A percentile compares a stretch with the other conserved stretches of the same genome.
These are phyloP conservation scores for Cladophialophora chaetospira DNA, from an alignment of 2,329 filamentous ascomycete genomes.

Conservation along the genomic window DNA sequence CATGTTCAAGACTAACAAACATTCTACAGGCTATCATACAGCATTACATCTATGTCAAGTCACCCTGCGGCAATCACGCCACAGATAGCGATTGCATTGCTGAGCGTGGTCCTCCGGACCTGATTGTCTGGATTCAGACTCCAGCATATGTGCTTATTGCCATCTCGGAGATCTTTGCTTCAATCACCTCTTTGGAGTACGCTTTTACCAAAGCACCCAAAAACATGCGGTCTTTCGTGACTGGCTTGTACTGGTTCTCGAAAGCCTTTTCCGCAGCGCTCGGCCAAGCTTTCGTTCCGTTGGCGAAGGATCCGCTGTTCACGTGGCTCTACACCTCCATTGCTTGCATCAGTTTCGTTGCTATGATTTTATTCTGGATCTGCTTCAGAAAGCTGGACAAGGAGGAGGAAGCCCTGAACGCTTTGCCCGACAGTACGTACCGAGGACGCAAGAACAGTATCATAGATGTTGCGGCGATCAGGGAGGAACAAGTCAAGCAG, in stretches of 20 bases:
- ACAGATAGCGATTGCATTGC: slow-evolving; percentile 58
- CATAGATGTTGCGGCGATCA: slow-evolving; percentile 10
- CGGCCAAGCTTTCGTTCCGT: slow-evolving; percentile 66
- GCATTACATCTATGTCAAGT: slow-evolving; percentile 54
- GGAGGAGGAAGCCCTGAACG: slow-evolving; percentile 68
- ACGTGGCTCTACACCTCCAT: slow-evolving; percentile 72
- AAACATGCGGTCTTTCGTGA: slow-evolving; percentile 52
- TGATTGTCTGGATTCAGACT: slow-evolving; percentile 49
- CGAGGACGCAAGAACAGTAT: slow-evolving; percentile 10
- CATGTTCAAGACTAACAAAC: too few species aligned
- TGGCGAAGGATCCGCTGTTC: slow-evolving; percentile 65
- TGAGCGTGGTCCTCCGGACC: slow-evolving; percentile 36
- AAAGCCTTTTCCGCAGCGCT: slow-evolving; percentile 68
- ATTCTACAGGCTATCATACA: slow-evolving; percentile 61
- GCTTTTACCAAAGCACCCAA: slow-evolving; percentile 72
- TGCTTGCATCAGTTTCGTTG: slow-evolving; percentile 63
- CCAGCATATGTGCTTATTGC: slow-evolving; percentile 57
- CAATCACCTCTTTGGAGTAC: slow-evolving; percentile 70
- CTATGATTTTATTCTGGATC: slow-evolving; percentile 67
- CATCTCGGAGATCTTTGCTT: slow-evolving; percentile 60
- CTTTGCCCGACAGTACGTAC: slow-evolving; percentile 15
- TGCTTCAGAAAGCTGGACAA: slow-evolving; percentile 65
- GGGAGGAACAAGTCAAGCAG: slow-evolving; percentile 2
- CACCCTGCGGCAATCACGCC: slow-evolving; percentile 27
- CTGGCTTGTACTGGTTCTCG: slow-evolving; percentile 65